Evolutionary conservation across 108 stramenopile species (phyloP), one percentile per base, ranked within the genome.

Genomic region (Cyclotella kingstonii): DNA sequence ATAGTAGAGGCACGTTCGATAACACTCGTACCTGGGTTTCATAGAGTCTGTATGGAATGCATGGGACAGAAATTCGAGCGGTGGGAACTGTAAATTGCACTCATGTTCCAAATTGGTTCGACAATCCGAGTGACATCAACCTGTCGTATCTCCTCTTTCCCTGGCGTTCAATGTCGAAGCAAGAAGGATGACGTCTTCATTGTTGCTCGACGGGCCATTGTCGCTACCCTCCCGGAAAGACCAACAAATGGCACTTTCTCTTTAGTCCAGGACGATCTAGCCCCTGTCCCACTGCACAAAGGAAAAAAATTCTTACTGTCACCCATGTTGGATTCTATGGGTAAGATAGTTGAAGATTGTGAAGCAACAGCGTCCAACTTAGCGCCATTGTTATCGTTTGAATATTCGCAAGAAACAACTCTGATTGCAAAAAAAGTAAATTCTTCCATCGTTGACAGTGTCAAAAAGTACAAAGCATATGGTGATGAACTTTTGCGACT

Each of bases 401-500:
- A 54, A 18, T 6, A 36, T n/a, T n/a, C n/a, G 3, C 12, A 34
- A 4, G 33, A 10, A 15, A 9, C 36, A 11, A 11, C 11, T 9
- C 7, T 11, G 36, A 22, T 34, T 14, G 31, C n/a, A 3, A n/a
- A 11, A 53, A 2, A 15, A 12, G 58, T 43, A 4, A 11, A n/a
- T 17, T 15, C 4, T 6, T 23, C 4, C 21, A 6, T 10, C 4
- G 31, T 12, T 12, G 54, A 45, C 19, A 9, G 30, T 25, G 43
- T 54, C 21, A n/a, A 44, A 22, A 14, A 10, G 3, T 57, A 63
- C 46, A 89, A 89, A 68, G 77, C 71, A 21, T 45, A 55, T 11
- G 87, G 76, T 12, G 87, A 89, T 55, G 54, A 68, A 27, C 52
- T 89, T 3, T 54, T 86, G 5, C 65, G 75, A 45, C 38, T 78